Conservation (phyloP, 148 eudicot species). For the Drosera capensis region DNA sequence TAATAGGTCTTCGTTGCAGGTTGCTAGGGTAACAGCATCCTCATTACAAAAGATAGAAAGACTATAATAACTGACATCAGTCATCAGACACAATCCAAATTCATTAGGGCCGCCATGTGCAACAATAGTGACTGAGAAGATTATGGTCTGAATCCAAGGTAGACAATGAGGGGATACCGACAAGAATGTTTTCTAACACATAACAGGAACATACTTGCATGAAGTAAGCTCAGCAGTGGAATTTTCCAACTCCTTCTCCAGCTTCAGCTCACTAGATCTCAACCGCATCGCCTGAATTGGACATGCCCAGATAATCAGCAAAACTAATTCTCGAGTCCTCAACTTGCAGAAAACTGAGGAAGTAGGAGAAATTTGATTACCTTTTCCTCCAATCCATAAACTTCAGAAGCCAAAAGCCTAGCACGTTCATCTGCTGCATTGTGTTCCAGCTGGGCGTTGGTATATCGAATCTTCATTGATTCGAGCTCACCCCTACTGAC, state of each 20-base stretch:
- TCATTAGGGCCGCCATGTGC: no score
- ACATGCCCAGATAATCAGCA: neutral
- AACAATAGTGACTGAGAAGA: neutral
- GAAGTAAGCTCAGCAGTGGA: conserved; percentile 63
- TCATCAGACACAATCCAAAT: no score
- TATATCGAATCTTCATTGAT: conserved; percentile 54
- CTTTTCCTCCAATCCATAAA: conserved; percentile 96
- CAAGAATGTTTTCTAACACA: neutral
- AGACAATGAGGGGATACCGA: no score
- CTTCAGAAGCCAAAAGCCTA: conserved; percentile 93
- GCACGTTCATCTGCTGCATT: conserved; percentile 98
- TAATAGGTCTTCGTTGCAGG: no score
- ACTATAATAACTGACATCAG: no score
- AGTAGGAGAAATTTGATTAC: conserved; percentile 17
- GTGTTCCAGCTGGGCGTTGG: conserved; percentile 84
- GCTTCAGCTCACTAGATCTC: conserved; percentile 82
- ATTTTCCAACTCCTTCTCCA: conserved; percentile 80
- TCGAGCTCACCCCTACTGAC: conserved; percentile 82
- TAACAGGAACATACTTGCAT: conserved; percentile 36
- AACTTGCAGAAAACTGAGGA: no score
- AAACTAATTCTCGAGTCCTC: neutral
- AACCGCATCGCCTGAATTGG: conserved; percentile 64
- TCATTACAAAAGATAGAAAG: no score
- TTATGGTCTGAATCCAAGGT: no score
- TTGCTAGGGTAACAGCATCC: no score